Evolutionary conservation across 179 eudicot species (phyloP).

Genomic region (Spergularia azorica): DNA sequence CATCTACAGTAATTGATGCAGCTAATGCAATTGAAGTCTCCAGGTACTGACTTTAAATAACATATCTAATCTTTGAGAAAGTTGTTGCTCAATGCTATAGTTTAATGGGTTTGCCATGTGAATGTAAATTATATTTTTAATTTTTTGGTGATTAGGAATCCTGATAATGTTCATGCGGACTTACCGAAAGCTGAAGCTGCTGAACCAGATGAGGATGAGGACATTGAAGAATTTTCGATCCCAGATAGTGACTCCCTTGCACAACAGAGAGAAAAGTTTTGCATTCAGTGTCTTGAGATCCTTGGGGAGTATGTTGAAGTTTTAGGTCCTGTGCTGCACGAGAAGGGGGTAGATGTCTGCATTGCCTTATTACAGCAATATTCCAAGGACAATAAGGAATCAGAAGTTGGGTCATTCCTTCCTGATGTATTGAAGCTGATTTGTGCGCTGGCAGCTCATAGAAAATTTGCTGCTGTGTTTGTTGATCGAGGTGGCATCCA

Average conservation of each 20-base stretch:
- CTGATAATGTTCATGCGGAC: slow-evolving; percentile 38
- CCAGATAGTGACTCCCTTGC: slow-evolving; percentile 61
- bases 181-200: slow-evolving; percentile 37
- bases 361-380: slow-evolving; percentile 66
- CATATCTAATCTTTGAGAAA: neutral
- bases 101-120: slow-evolving; percentile 12
- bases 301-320: slow-evolving; percentile 98
- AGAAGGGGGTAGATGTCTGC: slow-evolving; percentile 94
- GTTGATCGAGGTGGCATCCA: slow-evolving; percentile 98
- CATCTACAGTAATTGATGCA: slow-evolving; percentile 93
- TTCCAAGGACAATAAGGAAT: slow-evolving; percentile 56
- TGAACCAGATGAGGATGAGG: slow-evolving; percentile 55
- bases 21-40: slow-evolving; percentile 70
- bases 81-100: neutral
- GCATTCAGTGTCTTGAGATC: slow-evolving; percentile 84
- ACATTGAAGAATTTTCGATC: slow-evolving; percentile 62
- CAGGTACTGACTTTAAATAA: slow-evolving; percentile 48
- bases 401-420: slow-evolving; percentile 49
- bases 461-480: slow-evolving; percentile 86
- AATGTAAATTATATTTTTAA: slow-evolving; percentile 28
- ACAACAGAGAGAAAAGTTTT: slow-evolving; percentile 76
- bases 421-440: slow-evolving; percentile 91
- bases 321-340: slow-evolving; percentile 92
- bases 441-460: slow-evolving; percentile 88
- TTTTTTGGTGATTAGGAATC: slow-evolving; percentile 46